Base-by-base conservation (phyloP, 108 stramenopile species). In the Stephanodiscus minutulus region DNA sequence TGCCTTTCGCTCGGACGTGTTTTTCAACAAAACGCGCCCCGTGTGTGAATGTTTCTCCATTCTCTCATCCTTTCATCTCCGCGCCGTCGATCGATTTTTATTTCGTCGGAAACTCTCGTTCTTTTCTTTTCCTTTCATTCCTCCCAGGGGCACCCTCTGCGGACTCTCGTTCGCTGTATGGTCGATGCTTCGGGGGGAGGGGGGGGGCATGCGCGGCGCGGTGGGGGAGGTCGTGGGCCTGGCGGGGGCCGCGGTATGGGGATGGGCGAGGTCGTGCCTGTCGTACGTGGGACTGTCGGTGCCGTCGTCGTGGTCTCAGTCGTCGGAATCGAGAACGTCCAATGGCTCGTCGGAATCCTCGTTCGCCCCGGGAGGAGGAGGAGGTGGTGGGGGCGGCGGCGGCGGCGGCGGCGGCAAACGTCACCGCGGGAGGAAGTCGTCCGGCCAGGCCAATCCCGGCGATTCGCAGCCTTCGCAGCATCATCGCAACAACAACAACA, bases 161-260 rank as follows among this genome's bases (percentile, higher is more conserved):
- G 77, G 64, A 29, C 35, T 78, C 17, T 71, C 70, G 10, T 78
- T 43, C 50, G 77, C 77, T 0, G 18, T 66, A 13, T 71, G 77
- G 65, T 64, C 69, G 6, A 35, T 71, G 46, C 8, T 78, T 6
- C 69, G 70, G 4, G 70, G 70, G 20, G 70, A 66, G 36, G 27
- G 65, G 15, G 70, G 70, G 0, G 63, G 52, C 35, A 50, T 44
- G 64, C 62, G 60, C 27, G 58, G 58, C 27, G 65, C 48, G 36
- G 41, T 61, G 18, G 68, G 68, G 17, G 64, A 65, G 35, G 56
- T 54, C 17, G 25, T 70, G n/a, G 68, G 56, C 1, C 20, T 56
- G 22, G 52, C 55, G 13, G 76, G 68, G 52, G 63, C 37, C 18
- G 58, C 33, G 20, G 43, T 66, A 47, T 50, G 48, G 57, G 55